Evolutionary conservation across 2,329 filamentous ascomycete species (phyloP).

Genomic region (Taxawa tesnikishii): DNA sequence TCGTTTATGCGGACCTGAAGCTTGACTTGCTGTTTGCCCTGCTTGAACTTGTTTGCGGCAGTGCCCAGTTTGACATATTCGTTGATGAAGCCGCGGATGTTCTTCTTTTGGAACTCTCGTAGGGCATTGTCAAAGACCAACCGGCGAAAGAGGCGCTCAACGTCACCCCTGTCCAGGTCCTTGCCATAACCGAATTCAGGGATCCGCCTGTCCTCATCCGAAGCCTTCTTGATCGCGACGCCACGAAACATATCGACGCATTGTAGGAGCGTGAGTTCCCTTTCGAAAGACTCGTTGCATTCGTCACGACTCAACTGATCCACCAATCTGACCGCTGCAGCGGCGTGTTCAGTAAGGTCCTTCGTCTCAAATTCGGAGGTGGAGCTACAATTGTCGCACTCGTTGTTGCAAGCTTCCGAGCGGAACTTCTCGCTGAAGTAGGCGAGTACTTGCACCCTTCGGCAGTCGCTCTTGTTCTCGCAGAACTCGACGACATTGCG

Average conservation of each 20-base stretch:
- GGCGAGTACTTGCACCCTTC: conserved; percentile 74
- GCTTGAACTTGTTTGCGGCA: conserved; percentile 34
- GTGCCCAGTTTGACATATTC: conserved; percentile 51
- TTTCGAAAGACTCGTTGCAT: neutral
- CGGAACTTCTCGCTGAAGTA: conserved; percentile 88
- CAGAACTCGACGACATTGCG: conserved; percentile 76
- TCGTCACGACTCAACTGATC: conserved; percentile 30
- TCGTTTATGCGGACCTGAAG: conserved; percentile 38
- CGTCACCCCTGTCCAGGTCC: conserved; percentile 58
- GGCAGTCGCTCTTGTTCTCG: conserved; percentile 78
- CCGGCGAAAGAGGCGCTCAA: conserved; percentile 72
- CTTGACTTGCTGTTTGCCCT: conserved; percentile 31
- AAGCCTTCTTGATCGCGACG: conserved; percentile 43
- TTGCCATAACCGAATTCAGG: conserved; percentile 57
- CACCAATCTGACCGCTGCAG: conserved; percentile 58
- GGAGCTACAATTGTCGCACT: conserved; percentile 83
- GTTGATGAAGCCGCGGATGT: conserved; percentile 52
- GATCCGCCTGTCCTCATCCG: conserved; percentile 35
- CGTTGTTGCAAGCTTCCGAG: conserved; percentile 54
- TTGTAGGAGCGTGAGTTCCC: conserved; percentile 59
- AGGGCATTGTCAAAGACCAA: conserved; percentile 65
- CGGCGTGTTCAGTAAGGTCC: conserved; percentile 67
- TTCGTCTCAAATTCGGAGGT: conserved; percentile 56
- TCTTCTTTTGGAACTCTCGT: conserved; percentile 55
- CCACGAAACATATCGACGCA: conserved; percentile 79